Percentiles rank a stretch among this genome's conserved stretches.
phyloP scores from a whole-genome alignment of 2,329 filamentous ascomycete genomes.

The Verticillium nubilum region DNA sequence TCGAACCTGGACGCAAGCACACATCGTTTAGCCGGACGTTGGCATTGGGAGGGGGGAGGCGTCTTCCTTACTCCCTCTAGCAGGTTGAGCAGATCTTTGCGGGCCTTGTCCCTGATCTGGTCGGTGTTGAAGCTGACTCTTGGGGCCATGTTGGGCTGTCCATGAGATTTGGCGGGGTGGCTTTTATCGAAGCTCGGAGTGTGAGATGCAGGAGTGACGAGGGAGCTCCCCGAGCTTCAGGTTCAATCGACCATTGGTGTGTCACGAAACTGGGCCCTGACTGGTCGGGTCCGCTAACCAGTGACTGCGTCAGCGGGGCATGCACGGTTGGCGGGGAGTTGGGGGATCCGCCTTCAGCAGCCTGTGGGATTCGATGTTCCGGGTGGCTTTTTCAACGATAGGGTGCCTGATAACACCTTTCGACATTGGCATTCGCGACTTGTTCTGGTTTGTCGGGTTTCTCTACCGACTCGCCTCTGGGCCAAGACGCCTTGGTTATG shows the following conservation, averaged over 20 bases:
- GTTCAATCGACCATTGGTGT: not conserved
- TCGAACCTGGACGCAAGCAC: conserved; percentile 60
- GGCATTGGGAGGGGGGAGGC: not conserved
- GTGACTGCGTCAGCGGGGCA: not conserved
- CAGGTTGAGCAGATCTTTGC: conserved; percentile 82
- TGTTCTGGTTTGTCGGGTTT: too few relatives aligned
- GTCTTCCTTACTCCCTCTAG: conserved; percentile 81
- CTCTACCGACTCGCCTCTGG: too few relatives aligned
- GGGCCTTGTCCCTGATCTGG: conserved; percentile 73
- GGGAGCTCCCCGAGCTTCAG: not conserved
- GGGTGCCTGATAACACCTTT: too few relatives aligned
- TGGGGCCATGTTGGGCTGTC: conserved; percentile 62
- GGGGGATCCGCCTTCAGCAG: not conserved
- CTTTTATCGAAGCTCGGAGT: not conserved
- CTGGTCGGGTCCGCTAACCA: not conserved
- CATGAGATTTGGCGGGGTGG: conserved; percentile 24
- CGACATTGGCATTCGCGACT: too few relatives aligned
- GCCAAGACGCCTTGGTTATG: too few relatives aligned
- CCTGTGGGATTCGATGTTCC: too few relatives aligned
- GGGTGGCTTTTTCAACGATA: not conserved
- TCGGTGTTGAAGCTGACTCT: conserved; percentile 66
- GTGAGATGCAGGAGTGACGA: conserved; percentile 8
- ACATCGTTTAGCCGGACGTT: conserved; percentile 1
- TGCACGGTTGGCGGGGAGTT: not conserved
- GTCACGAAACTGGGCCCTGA: not conserved